A percentile compares a stretch with the other conserved stretches of the same genome.
Evolutionary conservation across 1,139 yeast genomes (phyloP).

Genomic region (Magnusiomyces ingens): DNA sequence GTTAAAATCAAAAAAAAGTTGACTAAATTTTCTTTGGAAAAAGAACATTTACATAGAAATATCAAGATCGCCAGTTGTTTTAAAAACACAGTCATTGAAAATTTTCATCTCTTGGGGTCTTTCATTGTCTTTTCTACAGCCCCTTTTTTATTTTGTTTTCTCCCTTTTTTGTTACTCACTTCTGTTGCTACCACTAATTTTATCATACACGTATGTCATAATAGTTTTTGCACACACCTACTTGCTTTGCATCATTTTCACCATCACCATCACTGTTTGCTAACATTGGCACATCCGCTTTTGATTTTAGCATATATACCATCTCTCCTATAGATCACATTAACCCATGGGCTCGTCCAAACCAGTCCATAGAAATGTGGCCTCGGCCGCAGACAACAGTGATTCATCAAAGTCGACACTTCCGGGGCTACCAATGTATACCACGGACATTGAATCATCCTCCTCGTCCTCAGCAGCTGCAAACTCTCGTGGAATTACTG

Average conservation of each 20-base stretch:
- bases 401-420: neutral
- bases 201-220: too few species aligned
- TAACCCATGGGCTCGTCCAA: neutral
- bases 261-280: neutral
- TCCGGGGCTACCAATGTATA: conserved; percentile 6
- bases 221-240: too few species aligned
- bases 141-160: neutral
- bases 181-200: neutral
- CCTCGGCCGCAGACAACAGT: neutral
- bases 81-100: too few species aligned
- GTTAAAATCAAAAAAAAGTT: too few species aligned
- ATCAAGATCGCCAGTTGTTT: too few species aligned
- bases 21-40: too few species aligned
- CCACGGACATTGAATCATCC: neutral
- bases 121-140: too few species aligned
- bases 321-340: neutral
- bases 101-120: too few species aligned
- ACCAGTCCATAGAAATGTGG: conserved; percentile 1
- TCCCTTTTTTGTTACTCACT: neutral
- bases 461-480: neutral
- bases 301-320: neutral
- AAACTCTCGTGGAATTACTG: neutral
- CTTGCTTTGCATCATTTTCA: neutral
- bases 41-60: too few species aligned
- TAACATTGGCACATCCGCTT: neutral